Evolutionary conservation across 805 yeast species (phyloP).

Genomic region (Wickerhamiella qilinensis): DNA sequence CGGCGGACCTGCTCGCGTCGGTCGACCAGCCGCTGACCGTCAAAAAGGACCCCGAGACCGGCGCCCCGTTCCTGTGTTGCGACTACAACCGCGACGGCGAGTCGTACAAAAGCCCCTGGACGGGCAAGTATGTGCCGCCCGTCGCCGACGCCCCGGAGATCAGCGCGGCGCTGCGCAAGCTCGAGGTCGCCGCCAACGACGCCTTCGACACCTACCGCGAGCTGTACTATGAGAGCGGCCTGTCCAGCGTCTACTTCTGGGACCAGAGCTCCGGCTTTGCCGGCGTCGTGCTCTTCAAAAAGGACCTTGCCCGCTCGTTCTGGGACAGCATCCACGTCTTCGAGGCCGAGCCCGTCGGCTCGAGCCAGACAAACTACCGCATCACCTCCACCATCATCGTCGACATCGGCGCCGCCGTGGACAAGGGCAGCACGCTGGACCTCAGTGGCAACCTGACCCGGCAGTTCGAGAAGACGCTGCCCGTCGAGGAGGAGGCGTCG

Average conservation of each 20-base stretch:
- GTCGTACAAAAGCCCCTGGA: constrained; percentile 82
- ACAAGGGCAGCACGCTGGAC: constrained; percentile 25
- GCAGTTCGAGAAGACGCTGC: constrained; percentile 42
- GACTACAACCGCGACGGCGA: constrained; percentile 95
- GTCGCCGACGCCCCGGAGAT: constrained; percentile 53
- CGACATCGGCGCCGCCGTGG: constrained; percentile 34
- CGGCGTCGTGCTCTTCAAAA: constrained; percentile 78
- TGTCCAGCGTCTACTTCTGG: constrained; percentile 83
- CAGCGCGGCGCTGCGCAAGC: constrained; percentile 42
- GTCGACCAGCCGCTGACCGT: constrained; percentile 71
- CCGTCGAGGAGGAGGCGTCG: constrained; percentile 34
- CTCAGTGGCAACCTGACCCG: constrained; percentile 77
- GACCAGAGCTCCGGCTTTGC: constrained; percentile 74
- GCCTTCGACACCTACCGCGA: constrained; percentile 88
- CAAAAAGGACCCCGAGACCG: constrained; percentile 33
- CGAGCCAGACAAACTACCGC: constrained; percentile 37
- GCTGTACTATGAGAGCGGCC: constrained; percentile 88
- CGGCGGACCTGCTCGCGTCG: constrained; percentile 73
- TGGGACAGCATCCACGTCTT: constrained; percentile 96
- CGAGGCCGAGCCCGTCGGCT: constrained; percentile 36
- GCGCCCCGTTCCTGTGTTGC: constrained; percentile 64
- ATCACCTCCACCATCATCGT: constrained; percentile 79
- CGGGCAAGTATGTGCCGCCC: constrained; percentile 46
- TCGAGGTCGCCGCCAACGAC: constrained; percentile 73
- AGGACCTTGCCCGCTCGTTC: constrained; percentile 22